Conservation (phyloP, 2,329 filamentous ascomycete species). For the Penicillium sp. region DNA sequence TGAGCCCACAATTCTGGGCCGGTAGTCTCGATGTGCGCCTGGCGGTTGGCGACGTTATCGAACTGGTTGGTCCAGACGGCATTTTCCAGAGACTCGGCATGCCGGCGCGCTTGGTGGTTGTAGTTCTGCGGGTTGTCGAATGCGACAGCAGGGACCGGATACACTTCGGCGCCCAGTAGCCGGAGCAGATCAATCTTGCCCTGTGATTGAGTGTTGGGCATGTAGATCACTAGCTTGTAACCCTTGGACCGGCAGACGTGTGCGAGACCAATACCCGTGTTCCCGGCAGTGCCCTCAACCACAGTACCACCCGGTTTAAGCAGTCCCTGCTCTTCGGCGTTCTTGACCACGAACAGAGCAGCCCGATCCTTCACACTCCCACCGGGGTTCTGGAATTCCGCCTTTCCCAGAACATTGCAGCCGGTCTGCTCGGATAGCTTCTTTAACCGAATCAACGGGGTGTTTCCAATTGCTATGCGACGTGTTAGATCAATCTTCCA, state of each 20-base stretch:
- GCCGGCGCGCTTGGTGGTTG: slow-evolving; percentile 88
- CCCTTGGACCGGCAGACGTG: slow-evolving; percentile 90
- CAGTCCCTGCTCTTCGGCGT: slow-evolving; percentile 83
- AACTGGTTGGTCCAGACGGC: slow-evolving; percentile 99
- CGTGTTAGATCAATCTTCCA: neutral
- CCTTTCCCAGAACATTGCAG: slow-evolving; percentile 91
- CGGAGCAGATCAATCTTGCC: slow-evolving; percentile 93
- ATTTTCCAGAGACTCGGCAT: slow-evolving; percentile 79
- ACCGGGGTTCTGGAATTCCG: slow-evolving; percentile 97
- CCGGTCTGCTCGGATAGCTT: slow-evolving; percentile 82
- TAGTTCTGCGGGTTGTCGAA: slow-evolving; percentile 96
- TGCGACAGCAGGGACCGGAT: slow-evolving; percentile 90
- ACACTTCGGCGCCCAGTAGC: slow-evolving; percentile 87
- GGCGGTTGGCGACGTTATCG: slow-evolving; percentile 89
- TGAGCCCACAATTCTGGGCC: slow-evolving; percentile 97
- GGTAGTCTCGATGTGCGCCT: slow-evolving; percentile 93
- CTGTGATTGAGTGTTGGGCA: slow-evolving; percentile 97
- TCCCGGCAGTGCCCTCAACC: slow-evolving; percentile 93
- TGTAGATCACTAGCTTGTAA: slow-evolving; percentile 97
- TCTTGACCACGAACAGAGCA: slow-evolving; percentile 85
- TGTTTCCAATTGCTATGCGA: slow-evolving; percentile 86
- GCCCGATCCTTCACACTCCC: slow-evolving; percentile 95
- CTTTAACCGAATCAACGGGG: slow-evolving; percentile 85
- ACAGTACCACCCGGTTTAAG: slow-evolving; percentile 84
- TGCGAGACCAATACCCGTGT: slow-evolving; percentile 95